Evolutionary conservation across 2,329 filamentous ascomycete species (phyloP), one percentile per base, ranked within the genome.

Genomic region (Sarocladium brachiariae): DNA sequence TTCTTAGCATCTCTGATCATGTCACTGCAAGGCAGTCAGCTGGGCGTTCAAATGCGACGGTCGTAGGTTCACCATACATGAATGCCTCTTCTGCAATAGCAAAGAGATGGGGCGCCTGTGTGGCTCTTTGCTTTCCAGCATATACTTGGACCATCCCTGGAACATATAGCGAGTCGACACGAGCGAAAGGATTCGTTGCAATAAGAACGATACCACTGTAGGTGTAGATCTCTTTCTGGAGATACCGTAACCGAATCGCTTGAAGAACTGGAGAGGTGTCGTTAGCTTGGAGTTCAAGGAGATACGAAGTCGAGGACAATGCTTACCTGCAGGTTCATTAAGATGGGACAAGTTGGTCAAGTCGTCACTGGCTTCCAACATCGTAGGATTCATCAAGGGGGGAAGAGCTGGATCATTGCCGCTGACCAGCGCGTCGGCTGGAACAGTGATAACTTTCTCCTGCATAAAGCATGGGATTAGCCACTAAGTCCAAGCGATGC

Each of bases 111-210:
- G 93, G 93, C 52, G 95, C 93, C 70, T 97, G 93, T 53, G 93
- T 96, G 53, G 91, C 90, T 70, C 93, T 82, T 70, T 96, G 91
- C 71, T 92, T 97, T 64, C 93, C 93, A 51, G 93, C 91, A 71
- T 99, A 99, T 34, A 97, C 90, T 69, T 99, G 93, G n/a, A 99
- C 91, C 92, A 99, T 99, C 58, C 93, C 93, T 16, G 92, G 91
- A 10, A 99, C 93, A 70, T 99, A 99, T 63, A 99, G 83, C 37
- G 93, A 99, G 68, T 99, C 93, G 58, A 99, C 91, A 57, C 93
- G 82, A 50, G 95, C 93, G 64, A 99, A 99, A 19, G 93, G 93
- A 72, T 99, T 99, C 56, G 93, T 95, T 56, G 93, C 93, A 73
- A 99, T 99, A 60, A 99, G 78, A 57, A 99, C 93, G 64, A 99